Percentiles rank a stretch among this genome's conserved stretches.
These are phyloP conservation scores for Selenicereus undatus DNA, from an alignment of 148 eudicot genomes.

Conservation along the genomic window DNA sequence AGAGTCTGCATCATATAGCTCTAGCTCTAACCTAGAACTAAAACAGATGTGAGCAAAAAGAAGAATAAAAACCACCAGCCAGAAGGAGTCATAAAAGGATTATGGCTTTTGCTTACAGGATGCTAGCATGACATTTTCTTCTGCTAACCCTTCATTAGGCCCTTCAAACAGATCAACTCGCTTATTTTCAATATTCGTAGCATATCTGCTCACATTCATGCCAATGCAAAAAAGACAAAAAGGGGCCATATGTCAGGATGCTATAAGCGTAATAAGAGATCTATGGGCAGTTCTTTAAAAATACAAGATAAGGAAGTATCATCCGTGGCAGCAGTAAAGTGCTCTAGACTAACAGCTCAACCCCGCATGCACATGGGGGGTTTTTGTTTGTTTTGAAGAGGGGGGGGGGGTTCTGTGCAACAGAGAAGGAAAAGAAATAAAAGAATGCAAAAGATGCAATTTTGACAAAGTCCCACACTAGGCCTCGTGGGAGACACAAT, in stretches of 20 bases:
- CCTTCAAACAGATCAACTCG: conserved; percentile 85
- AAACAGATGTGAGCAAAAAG: background rate
- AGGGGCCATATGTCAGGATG: too few relatives aligned
- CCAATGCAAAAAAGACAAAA: background rate
- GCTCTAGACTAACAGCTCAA: background rate
- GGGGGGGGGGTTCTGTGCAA: too few relatives aligned
- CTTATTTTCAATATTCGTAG: conserved; percentile 73
- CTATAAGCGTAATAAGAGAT: background rate
- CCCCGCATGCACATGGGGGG: background rate
- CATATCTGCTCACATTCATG: conserved; percentile 46
- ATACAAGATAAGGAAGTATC: background rate
- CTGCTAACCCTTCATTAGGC: conserved; percentile 59
- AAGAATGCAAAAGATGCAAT: background rate
- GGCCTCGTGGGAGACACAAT: background rate
- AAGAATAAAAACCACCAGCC: background rate
- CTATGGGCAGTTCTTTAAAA: background rate
- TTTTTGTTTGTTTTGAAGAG: too few relatives aligned
- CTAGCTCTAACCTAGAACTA: too few relatives aligned
- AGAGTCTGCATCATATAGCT: too few relatives aligned
- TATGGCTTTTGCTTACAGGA: conserved; percentile 52
- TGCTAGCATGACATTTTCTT: conserved; percentile 72
- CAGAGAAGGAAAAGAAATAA: too few relatives aligned
- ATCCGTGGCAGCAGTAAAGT: background rate
- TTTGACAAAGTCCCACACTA: background rate
- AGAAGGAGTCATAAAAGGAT: background rate